phyloP scores from a whole-genome alignment of 139 green algal genomes.

The Chlamydomonas schloesseri region DNA sequence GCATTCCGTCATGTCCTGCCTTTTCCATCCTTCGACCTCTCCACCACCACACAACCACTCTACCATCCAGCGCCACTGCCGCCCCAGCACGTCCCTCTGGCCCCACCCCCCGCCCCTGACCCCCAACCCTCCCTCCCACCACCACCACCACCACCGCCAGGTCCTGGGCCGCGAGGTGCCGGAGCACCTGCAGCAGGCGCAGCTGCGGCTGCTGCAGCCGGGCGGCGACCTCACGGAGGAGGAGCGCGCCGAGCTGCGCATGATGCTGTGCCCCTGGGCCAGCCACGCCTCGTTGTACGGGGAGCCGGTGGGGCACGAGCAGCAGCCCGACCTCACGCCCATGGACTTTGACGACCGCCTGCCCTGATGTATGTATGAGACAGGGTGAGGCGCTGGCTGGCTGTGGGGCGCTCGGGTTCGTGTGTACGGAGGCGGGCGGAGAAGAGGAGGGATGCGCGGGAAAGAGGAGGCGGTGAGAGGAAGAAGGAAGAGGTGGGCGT shows the following conservation, averaged over 20 bases:
- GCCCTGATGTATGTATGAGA: not conserved
- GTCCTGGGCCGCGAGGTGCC: not conserved
- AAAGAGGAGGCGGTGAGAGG: too few species aligned
- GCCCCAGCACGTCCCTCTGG: not conserved
- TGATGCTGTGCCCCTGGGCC: constrained; percentile 61
- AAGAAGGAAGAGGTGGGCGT: too few species aligned
- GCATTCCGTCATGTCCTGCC: too few species aligned
- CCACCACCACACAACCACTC: too few species aligned
- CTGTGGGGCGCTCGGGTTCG: too few species aligned
- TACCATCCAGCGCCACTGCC: not conserved
- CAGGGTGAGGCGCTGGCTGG: too few species aligned
- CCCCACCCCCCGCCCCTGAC: not conserved
- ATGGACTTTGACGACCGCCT: not conserved
- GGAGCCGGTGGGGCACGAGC: too few species aligned
- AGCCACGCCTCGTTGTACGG: constrained; percentile 25
- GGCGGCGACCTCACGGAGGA: constrained; percentile 44
- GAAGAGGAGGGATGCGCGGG: too few species aligned
- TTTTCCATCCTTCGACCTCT: too few species aligned
- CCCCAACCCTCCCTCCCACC: not conserved
- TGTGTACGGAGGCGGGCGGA: too few species aligned
- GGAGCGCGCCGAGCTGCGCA: constrained; percentile 56
- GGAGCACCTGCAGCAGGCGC: not conserved
- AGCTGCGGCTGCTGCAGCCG: constrained; percentile 59
- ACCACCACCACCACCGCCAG: not conserved
- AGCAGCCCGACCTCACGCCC: not conserved